A percentile compares a stretch with the other conserved stretches of the same genome.
phyloP scores from a whole-genome alignment of 805 yeast genomes.

The Cyberlindnera misumaiensis region DNA sequence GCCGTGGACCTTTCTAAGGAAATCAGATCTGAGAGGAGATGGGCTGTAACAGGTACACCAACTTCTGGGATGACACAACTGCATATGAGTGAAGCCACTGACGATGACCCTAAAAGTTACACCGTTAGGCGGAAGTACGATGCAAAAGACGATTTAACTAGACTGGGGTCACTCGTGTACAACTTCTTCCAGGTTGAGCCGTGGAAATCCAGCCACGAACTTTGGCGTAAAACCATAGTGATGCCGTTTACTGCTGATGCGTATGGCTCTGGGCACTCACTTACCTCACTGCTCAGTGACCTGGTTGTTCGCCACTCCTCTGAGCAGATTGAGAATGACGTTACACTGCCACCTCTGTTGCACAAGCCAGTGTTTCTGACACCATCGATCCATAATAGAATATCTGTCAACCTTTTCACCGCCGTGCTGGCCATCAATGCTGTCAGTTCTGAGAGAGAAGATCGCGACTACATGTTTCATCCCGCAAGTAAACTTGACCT shows the following conservation, averaged over 20 bases:
- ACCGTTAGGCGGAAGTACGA: slow-evolving; percentile 43
- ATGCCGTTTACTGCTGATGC: slow-evolving; percentile 39
- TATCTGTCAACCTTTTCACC: slow-evolving; percentile 56
- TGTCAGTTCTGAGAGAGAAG: slow-evolving; percentile 62
- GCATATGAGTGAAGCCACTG: slow-evolving; percentile 30
- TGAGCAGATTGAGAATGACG: slow-evolving; percentile 48
- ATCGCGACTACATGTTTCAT: slow-evolving; percentile 67
- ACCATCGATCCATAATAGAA: slow-evolving; percentile 56
- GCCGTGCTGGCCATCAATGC: slow-evolving; percentile 69
- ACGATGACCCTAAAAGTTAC: slow-evolving; percentile 25
- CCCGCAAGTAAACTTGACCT: slow-evolving; percentile 47
- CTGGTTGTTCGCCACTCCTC: slow-evolving; percentile 51
- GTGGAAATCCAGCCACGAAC: slow-evolving; percentile 38
- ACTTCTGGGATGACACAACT: slow-evolving; percentile 60
- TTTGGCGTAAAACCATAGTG: slow-evolving; percentile 41
- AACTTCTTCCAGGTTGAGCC: slow-evolving; percentile 56
- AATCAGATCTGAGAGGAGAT: slow-evolving; percentile 51
- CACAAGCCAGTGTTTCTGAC: slow-evolving; percentile 52
- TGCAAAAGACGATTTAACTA: slow-evolving; percentile 44
- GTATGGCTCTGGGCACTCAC: slow-evolving; percentile 35
- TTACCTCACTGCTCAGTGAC: slow-evolving; percentile 37
- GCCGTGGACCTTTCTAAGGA: slow-evolving; percentile 42
- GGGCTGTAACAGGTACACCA: slow-evolving; percentile 77
- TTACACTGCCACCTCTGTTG: slow-evolving; percentile 49
- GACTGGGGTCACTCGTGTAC: slow-evolving; percentile 45